phyloP scores from a whole-genome alignment of 129 eudicot species.

The Escallonia herrerae region DNA sequence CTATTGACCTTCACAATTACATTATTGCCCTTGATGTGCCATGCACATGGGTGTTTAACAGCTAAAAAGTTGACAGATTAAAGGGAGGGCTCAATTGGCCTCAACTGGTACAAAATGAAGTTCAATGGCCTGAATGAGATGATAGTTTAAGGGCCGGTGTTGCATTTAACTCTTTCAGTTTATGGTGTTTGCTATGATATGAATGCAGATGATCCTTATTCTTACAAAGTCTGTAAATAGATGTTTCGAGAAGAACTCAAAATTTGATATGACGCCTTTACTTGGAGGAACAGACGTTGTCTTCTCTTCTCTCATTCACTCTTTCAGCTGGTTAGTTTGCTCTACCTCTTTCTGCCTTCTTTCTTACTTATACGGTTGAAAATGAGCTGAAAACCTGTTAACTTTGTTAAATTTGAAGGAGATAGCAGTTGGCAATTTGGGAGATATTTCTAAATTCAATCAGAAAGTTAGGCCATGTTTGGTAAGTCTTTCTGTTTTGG shows the following conservation, averaged over 20 bases:
- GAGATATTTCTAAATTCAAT: not conserved
- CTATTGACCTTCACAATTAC: too few species aligned
- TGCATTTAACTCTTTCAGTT: too few species aligned
- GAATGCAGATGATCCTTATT: slow-evolving; percentile 88
- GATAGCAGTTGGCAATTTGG: not conserved
- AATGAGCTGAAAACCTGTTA: not conserved
- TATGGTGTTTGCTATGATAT: not conserved
- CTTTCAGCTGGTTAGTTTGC: slow-evolving; percentile 72
- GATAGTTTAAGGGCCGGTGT: too few species aligned
- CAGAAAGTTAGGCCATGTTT: not conserved
- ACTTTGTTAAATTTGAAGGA: not conserved
- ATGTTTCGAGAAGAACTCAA: slow-evolving; percentile 93
- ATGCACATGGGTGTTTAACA: too few species aligned
- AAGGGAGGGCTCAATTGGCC: too few species aligned
- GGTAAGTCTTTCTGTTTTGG: too few species aligned
- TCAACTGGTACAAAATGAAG: too few species aligned
- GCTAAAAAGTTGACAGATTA: too few species aligned
- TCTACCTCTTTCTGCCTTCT: not conserved
- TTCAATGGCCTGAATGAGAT: too few species aligned
- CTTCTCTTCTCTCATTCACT: slow-evolving; percentile 92
- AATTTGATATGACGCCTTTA: slow-evolving; percentile 97
- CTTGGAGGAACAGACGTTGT: slow-evolving; percentile 96
- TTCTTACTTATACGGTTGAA: not conserved
- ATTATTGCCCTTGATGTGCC: too few species aligned
- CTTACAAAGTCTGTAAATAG: slow-evolving; percentile 89